Base-by-base conservation (phyloP, 2,329 filamentous ascomycete species). In the Fusarium nygamai region DNA sequence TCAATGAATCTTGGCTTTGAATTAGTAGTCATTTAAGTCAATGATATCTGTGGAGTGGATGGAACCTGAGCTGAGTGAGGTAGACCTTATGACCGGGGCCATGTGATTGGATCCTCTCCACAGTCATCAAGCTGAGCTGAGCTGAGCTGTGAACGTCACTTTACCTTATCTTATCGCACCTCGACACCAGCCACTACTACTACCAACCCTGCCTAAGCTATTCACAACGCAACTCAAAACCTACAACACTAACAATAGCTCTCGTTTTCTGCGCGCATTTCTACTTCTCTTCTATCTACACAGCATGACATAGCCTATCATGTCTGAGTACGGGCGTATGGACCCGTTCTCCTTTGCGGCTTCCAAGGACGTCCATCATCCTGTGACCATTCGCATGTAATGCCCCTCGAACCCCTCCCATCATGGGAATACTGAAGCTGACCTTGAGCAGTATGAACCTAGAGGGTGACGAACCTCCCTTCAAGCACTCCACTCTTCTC, bases 291-390 rank as follows among this genome's bases (percentile, higher is more conserved):
- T 44, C 24, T 24, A 22, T 24, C 19, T 33, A 50, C 34, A 43
- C 50, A 57, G 53, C 43, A 81, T 82, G 81, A 76, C 67, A 74
- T 81, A 79, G 81, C 53, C 51, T 58, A 68, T 60, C 67, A 84
- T 84, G 82, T 65, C 81, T 75, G 82, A 84, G 69, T 83, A 83
- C 78, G 82, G 82, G 77, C 82, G 80, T 66, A 98, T 98, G 94
- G 96, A 99, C 84, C 93, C 95, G 60, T 98, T 98, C 84, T 97
- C 95, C 36, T 98, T 98, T 86, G 95, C 94, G 76, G 94, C 92
- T 80, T 98, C 96, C 68, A 93, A 94, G 75, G 91, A 94, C 82
- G 88, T 98, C 77, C 89, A 94, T 77, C 90, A 95, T 74, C 91
- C 93, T 27, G 87, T 92, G 76, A 90, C 86, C 84, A 86, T 92